These are phyloP conservation scores for Escallonia rubra DNA, from an alignment of 129 eudicot species.

Conservation along the genomic window DNA sequence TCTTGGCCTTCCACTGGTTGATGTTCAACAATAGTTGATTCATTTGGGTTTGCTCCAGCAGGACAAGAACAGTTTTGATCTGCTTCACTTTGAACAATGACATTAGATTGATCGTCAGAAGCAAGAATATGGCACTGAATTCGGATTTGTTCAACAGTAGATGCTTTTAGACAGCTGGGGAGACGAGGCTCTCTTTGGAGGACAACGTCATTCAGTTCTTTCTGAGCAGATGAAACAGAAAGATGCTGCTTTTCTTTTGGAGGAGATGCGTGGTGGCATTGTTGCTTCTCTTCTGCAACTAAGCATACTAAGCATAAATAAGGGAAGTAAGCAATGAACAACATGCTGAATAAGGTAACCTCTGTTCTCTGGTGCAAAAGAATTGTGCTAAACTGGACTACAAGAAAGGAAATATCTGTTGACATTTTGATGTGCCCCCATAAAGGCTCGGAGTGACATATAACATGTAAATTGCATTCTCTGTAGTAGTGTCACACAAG, in stretches of 20 bases:
- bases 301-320: background rate
- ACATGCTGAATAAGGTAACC: background rate
- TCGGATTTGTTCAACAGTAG: no score
- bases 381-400: no score
- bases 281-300: slow-evolving; percentile 19
- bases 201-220: slow-evolving; percentile 5
- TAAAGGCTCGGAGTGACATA: no score
- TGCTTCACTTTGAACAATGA: background rate
- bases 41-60: background rate
- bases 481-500: no score
- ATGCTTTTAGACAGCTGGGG: background rate
- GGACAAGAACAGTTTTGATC: slow-evolving; percentile 1
- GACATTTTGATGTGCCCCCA: no score
- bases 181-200: background rate
- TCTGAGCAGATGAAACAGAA: slow-evolving; percentile 23
- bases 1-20: background rate
- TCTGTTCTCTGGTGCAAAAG: no score
- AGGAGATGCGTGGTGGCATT: background rate
- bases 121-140: background rate
- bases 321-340: background rate
- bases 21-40: background rate
- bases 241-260: slow-evolving; percentile 14
- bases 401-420: no score
- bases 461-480: no score
- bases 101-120: slow-evolving; percentile 6